phyloP scores from a whole-genome alignment of 192 early-diverging fungal species.

The Phycomyces blakesleeanus region DNA sequence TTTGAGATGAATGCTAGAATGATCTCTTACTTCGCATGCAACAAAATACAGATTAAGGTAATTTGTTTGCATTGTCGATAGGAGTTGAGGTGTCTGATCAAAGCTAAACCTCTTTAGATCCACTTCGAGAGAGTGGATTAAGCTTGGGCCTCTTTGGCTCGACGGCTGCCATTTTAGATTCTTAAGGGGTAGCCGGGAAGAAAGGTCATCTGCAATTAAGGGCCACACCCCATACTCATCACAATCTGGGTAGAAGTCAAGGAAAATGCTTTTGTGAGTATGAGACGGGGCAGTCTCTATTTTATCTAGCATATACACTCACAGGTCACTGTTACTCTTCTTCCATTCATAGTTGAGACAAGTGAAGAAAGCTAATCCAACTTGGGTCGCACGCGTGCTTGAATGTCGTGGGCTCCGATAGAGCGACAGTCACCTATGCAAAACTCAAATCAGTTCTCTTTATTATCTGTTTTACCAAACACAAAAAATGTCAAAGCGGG shows the following conservation, averaged over 20 bases:
- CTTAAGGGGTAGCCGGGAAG: constrained; percentile 68
- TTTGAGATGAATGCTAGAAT: not conserved
- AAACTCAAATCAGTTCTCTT: not conserved
- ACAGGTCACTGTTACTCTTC: constrained; percentile 44
- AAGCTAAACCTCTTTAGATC: constrained; percentile 51
- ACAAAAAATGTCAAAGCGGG: constrained; percentile 19
- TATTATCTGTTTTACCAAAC: not conserved
- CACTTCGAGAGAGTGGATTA: constrained; percentile 58
- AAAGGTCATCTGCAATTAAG: constrained; percentile 61
- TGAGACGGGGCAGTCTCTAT: not conserved
- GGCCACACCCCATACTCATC: constrained; percentile 62
- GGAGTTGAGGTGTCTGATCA: constrained; percentile 37
- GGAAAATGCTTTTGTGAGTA: not conserved
- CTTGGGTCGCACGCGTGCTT: not conserved
- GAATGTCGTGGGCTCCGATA: not conserved
- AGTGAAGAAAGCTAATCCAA: not conserved
- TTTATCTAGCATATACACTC: constrained; percentile 8
- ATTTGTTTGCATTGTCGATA: constrained; percentile 48
- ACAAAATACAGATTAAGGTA: constrained; percentile 82
- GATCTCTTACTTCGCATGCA: constrained; percentile 60
- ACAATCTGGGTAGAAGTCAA: constrained; percentile 35
- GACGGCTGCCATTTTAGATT: constrained; percentile 79
- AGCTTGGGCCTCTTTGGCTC: constrained; percentile 55
- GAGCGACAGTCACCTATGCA: constrained; percentile 1
- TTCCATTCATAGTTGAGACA: constrained; percentile 19